Percentiles rank a stretch among this genome's conserved stretches.
Conservation (phyloP, 371 early-diverging fungal genomes). For the Batrachochytrium dendrobatidis region DNA sequence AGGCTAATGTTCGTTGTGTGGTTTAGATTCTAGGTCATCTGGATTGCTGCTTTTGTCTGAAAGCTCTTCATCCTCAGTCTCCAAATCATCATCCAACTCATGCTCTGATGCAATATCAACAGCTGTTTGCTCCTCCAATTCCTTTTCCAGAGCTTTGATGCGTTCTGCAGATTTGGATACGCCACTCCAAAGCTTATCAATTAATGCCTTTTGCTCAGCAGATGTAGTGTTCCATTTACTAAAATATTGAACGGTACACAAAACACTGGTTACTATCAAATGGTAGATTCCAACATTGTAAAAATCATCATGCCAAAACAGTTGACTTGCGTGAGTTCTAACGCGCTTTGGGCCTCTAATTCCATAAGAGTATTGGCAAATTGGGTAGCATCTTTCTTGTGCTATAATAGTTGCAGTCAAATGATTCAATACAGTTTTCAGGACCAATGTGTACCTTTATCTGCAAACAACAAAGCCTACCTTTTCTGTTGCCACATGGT, state of each 20-base stretch:
- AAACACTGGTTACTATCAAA: neutral
- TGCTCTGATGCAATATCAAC: neutral
- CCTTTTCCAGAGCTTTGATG: conserved; percentile 1
- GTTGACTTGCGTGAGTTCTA: neutral
- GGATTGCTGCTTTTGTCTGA: neutral
- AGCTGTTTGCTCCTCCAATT: neutral
- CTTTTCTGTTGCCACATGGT: neutral
- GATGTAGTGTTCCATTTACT: conserved; percentile 2
- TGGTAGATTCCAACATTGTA: neutral
- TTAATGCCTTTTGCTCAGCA: neutral
- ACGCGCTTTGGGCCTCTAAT: neutral
- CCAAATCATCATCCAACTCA: neutral
- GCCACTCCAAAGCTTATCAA: neutral
- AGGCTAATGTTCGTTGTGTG: too few species aligned
- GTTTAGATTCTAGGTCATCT: too few species aligned
- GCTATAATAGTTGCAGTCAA: neutral
- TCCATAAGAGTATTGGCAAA: neutral
- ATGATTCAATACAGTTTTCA: neutral
- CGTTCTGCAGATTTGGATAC: neutral
- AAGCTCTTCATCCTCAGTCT: neutral
- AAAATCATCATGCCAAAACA: neutral
- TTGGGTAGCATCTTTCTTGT: neutral
- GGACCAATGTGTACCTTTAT: neutral
- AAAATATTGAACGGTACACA: neutral
- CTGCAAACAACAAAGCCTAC: neutral